Evolutionary conservation across 305 asterid genomes (phyloP), one percentile per base, ranked within the genome.

Genomic region (Withania somnifera): DNA sequence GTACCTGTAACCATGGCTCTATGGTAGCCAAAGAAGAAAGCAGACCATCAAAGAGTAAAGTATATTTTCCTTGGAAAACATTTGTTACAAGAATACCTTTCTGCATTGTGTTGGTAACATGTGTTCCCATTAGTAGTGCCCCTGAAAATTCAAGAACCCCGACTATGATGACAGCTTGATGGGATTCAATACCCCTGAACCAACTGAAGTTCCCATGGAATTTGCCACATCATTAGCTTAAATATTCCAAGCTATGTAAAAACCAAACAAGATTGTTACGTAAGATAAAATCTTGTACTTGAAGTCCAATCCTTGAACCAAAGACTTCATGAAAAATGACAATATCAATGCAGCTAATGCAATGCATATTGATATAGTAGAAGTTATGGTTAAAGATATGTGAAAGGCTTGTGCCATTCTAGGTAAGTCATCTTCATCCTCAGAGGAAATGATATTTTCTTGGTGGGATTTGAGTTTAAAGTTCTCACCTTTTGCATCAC

Each of bases 131-230:
- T 79, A 92, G 84, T 88, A 93, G 52, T 20, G 99, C 99, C 19
- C 99, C 99, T 9, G 97, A 90, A 84, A 93, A 95, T 73, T 95
- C 99, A 87, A 95, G 81, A 82, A 95, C 91, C 3, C 94, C 99
- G 0, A 98, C 99, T n/a, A 82, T 86, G 82, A 95, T 17, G 30
- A 93, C 99, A 10, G 99, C 99, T 88, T 92, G 93, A 78, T 97
- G 86, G 79, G 93, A 1, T 93, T 71, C 84, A 95, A 78, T 11
- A 98, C 99, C 36, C 99, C 99, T 3, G 99, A 95, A 9, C 99
- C 99, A 5, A 95, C 99, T 4, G 99, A 95, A n/a, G 99, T 94
- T 77, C 99, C 99, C 99, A 94, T 95, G 6, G 99, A 98, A 84
- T 95, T 95, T 5, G 98, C 97, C 86, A 95, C 99, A 80, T 95